A percentile compares a stretch with the other conserved stretches of the same genome.
These are phyloP conservation scores for Alnus rubra DNA, from an alignment of 306 rosid species.

Conservation along the genomic window DNA sequence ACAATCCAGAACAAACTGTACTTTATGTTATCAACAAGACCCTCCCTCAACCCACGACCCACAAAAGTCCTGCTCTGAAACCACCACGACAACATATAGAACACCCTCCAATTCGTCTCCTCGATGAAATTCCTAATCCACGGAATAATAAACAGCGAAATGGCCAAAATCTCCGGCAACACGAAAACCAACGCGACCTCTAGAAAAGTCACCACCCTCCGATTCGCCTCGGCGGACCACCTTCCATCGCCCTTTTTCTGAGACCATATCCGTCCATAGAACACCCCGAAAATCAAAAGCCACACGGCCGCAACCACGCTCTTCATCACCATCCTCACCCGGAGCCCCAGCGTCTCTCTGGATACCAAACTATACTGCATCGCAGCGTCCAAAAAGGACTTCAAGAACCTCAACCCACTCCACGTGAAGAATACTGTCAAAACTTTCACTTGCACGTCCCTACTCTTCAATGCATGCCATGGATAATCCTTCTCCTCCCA, in stretches of 20 bases:
- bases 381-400: slow-evolving; percentile 72
- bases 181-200: slow-evolving; percentile 59
- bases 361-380: slow-evolving; percentile 86
- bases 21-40: slow-evolving; percentile 76
- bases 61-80: slow-evolving; percentile 85
- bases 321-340: slow-evolving; percentile 78
- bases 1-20: slow-evolving; percentile 75
- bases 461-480: slow-evolving; percentile 58
- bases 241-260: slow-evolving; percentile 55
- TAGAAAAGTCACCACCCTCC: slow-evolving; percentile 4
- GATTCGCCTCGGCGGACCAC: slow-evolving; percentile 69
- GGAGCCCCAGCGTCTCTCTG: slow-evolving; percentile 74
- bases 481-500: slow-evolving; percentile 68
- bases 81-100: slow-evolving; percentile 89
- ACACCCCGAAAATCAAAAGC: slow-evolving; percentile 69
- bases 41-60: slow-evolving; percentile 97
- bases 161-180: slow-evolving; percentile 76
- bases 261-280: slow-evolving; percentile 76
- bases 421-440: slow-evolving; percentile 81
- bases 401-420: slow-evolving; percentile 78
- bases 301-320: slow-evolving; percentile 68
- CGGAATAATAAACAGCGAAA: slow-evolving; percentile 72
- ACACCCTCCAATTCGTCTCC: slow-evolving; percentile 79
- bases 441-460: slow-evolving; percentile 60
- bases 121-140: slow-evolving; percentile 91